Evolutionary conservation across 768 basidiomycete species (phyloP).

Genomic region (Mycena filopes): DNA sequence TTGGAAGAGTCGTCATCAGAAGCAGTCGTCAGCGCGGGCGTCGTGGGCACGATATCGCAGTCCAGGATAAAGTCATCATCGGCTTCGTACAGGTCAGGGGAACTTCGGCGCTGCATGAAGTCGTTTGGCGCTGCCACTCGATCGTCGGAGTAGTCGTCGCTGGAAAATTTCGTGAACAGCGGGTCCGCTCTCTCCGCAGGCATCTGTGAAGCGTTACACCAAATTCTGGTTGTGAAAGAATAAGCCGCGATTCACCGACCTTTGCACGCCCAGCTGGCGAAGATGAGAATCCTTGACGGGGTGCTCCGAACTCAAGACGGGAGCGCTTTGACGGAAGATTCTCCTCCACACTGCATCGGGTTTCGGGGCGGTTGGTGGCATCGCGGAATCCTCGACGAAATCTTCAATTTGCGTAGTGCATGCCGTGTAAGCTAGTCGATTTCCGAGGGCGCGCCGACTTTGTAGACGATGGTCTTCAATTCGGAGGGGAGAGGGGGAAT

Average conservation of each 20-base stretch:
- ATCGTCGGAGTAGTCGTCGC: conserved; percentile 18
- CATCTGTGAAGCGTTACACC: background rate
- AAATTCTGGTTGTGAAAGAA: too few species aligned
- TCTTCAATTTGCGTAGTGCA: conserved; percentile 38
- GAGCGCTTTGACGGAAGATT: conserved; percentile 16
- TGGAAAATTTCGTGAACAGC: conserved; percentile 12
- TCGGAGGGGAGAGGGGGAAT: too few species aligned
- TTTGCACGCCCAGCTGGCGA: conserved; percentile 12
- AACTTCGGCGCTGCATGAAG: conserved; percentile 17
- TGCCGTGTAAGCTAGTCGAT: conserved; percentile 55
- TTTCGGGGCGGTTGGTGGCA: background rate
- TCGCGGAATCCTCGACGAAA: background rate
- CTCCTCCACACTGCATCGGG: background rate
- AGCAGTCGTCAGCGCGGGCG: conserved; percentile 33
- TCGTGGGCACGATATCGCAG: conserved; percentile 37
- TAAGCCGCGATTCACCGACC: background rate
- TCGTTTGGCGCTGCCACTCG: background rate
- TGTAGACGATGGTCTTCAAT: too few species aligned
- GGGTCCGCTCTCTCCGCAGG: background rate
- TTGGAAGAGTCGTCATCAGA: conserved; percentile 23
- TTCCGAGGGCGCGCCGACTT: too few species aligned
- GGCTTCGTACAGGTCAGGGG: conserved; percentile 9
- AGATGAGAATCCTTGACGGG: conserved; percentile 6
- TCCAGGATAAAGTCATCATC: conserved; percentile 48
- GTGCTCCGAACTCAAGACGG: conserved; percentile 9